Conservation (phyloP, 2,329 filamentous ascomycete species). For the Cadophora sp. region DNA sequence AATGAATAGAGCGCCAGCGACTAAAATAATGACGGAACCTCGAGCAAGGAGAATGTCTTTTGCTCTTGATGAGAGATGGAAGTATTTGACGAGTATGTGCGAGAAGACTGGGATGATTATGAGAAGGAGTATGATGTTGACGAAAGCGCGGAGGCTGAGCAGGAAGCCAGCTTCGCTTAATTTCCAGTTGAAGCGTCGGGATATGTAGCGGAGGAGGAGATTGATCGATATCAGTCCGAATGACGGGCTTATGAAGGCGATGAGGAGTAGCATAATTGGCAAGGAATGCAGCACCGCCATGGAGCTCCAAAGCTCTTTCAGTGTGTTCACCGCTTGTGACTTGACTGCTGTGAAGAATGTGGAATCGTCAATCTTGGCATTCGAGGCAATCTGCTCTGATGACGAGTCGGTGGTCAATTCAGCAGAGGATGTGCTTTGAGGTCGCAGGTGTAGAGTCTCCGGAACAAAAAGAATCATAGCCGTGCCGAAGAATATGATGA, state of each 20-base stretch:
- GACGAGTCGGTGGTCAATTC: slow-evolving; percentile 18
- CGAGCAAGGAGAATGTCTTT: slow-evolving; percentile 42
- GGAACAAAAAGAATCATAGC: slow-evolving; percentile 42
- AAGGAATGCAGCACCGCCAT: slow-evolving; percentile 38
- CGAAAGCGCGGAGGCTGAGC: slow-evolving; percentile 39
- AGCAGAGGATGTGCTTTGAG: slow-evolving; percentile 16
- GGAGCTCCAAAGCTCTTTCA: slow-evolving; percentile 34
- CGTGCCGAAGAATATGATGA: slow-evolving; percentile 30
- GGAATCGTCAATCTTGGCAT: not conserved
- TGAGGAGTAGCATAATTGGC: slow-evolving; percentile 43
- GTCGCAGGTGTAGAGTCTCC: slow-evolving; percentile 43
- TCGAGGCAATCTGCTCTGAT: not conserved
- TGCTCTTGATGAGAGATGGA: slow-evolving; percentile 29
- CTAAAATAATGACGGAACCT: slow-evolving; percentile 33
- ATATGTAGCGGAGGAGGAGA: slow-evolving; percentile 41
- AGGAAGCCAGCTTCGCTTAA: slow-evolving; percentile 37
- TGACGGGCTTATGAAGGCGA: slow-evolving; percentile 35
- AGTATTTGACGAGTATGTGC: slow-evolving; percentile 28
- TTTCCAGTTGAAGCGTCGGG: slow-evolving; percentile 39
- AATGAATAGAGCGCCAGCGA: slow-evolving; percentile 34
- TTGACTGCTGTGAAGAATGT: slow-evolving; percentile 25
- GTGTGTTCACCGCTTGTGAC: slow-evolving; percentile 22
- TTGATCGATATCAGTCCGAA: slow-evolving; percentile 31
- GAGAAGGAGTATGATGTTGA: slow-evolving; percentile 40
- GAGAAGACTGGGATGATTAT: slow-evolving; percentile 38